phyloP scores from a whole-genome alignment of 2,329 filamentous ascomycete genomes.

The Zasmidium cellare region DNA sequence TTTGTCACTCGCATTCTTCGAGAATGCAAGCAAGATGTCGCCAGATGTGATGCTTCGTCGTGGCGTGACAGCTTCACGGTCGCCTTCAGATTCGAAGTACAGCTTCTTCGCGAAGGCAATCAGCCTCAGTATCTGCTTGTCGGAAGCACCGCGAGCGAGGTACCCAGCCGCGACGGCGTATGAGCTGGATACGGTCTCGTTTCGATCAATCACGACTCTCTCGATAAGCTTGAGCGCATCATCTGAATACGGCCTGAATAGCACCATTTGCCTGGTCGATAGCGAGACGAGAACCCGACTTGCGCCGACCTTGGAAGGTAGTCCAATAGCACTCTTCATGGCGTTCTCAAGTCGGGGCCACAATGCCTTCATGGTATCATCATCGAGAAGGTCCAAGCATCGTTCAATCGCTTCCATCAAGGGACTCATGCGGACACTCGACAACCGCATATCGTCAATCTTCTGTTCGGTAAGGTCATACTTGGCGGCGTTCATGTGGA shows the following conservation, averaged over 20 bases:
- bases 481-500: conserved; percentile 82
- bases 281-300: conserved; percentile 81
- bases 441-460: conserved; percentile 83
- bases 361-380: conserved; percentile 71
- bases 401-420: conserved; percentile 91
- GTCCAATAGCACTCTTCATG: conserved; percentile 82
- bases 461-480: conserved; percentile 84
- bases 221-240: conserved; percentile 75
- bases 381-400: conserved; percentile 81
- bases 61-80: conserved; percentile 45
- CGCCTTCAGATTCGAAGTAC: conserved; percentile 82
- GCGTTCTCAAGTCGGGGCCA: conserved; percentile 71
- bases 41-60: conserved; percentile 66
- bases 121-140: conserved; percentile 58
- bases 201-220: conserved; percentile 83
- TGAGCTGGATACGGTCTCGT: conserved; percentile 87
- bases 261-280: conserved; percentile 72
- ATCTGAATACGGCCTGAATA: conserved; percentile 74
- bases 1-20: conserved; percentile 84
- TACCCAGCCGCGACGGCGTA: conserved; percentile 89
- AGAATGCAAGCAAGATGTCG: conserved; percentile 79
- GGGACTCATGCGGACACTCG: conserved; percentile 79
- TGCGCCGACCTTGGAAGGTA: conserved; percentile 92
- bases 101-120: conserved; percentile 62
- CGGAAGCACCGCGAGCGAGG: conserved; percentile 66